Percentiles rank a stretch among this genome's conserved stretches.
Evolutionary conservation across 495 filamentous ascomycete species (phyloP).

Genomic region (Penicillium cinerascens): DNA sequence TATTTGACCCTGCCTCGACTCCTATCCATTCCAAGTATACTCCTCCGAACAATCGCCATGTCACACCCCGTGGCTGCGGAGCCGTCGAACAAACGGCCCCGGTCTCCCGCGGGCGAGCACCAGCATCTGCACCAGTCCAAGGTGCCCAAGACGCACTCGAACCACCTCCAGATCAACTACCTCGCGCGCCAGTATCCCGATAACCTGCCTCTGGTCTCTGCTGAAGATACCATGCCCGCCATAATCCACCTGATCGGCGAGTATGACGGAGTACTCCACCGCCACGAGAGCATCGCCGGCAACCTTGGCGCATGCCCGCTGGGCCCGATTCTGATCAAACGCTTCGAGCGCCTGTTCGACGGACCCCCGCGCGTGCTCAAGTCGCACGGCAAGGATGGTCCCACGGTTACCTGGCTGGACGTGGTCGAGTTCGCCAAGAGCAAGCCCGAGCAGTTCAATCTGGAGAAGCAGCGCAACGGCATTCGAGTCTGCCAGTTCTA

Average conservation of each 20-base stretch:
- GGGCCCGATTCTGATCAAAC: slow-evolving; percentile 76
- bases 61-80: slow-evolving; percentile 35
- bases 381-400: slow-evolving; percentile 58
- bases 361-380: slow-evolving; percentile 69
- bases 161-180: slow-evolving; percentile 79
- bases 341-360: slow-evolving; percentile 82
- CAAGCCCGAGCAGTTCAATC: slow-evolving; percentile 75
- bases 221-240: slow-evolving; percentile 56
- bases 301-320: slow-evolving; percentile 82
- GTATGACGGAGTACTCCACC: slow-evolving; percentile 78
- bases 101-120: slow-evolving; percentile 53
- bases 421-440: slow-evolving; percentile 78
- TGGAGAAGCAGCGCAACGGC: slow-evolving; percentile 65
- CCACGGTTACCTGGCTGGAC: slow-evolving; percentile 73
- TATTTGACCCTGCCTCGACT: neutral
- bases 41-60: slow-evolving; percentile 22
- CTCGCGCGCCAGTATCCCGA: slow-evolving; percentile 61
- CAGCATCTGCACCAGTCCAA: slow-evolving; percentile 45
- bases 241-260: slow-evolving; percentile 67
- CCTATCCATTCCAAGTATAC: neutral
- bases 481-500: slow-evolving; percentile 73
- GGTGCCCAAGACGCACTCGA: slow-evolving; percentile 50
- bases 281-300: slow-evolving; percentile 80
- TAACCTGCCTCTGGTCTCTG: slow-evolving; percentile 58
- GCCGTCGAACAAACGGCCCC: slow-evolving; percentile 55